Percentiles rank a stretch among this genome's conserved stretches.
Conservation (phyloP, 441 rosid genomes). For the Gossypium gossypioides region DNA sequence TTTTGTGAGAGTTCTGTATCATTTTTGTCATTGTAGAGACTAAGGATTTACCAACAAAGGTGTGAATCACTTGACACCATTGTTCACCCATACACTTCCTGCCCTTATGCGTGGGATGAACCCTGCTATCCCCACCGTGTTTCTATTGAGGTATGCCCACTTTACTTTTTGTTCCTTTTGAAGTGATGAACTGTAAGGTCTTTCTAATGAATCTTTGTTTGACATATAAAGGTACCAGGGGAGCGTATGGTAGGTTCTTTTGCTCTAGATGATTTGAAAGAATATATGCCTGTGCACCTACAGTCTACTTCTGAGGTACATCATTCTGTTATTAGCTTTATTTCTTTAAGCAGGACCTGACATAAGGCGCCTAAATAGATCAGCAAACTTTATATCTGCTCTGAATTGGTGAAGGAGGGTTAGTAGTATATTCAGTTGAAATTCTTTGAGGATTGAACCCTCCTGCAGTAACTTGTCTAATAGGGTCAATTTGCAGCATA, state of each 20-base stretch:
- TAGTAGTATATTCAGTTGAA: neutral
- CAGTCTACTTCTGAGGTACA: constrained; percentile 75
- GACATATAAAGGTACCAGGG: constrained; percentile 63
- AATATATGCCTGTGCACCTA: constrained; percentile 47
- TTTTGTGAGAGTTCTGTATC: neutral
- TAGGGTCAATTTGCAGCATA: neutral
- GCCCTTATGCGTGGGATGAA: constrained; percentile 99
- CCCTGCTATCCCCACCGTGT: constrained; percentile 88
- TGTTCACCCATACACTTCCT: constrained; percentile 67
- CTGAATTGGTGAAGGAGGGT: neutral
- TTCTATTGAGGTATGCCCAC: constrained; percentile 58
- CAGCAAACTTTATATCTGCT: neutral
- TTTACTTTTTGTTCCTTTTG: constrained; percentile 3
- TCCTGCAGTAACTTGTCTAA: neutral
- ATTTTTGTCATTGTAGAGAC: constrained; percentile 36
- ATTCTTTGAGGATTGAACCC: neutral
- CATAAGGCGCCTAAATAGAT: neutral
- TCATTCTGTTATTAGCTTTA: constrained; percentile 9
- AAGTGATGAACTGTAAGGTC: constrained; percentile 2
- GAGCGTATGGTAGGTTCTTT: constrained; percentile 77
- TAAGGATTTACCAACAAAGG: constrained; percentile 79
- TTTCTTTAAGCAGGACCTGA: neutral
- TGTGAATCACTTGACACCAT: constrained; percentile 85
- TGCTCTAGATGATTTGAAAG: constrained; percentile 74
- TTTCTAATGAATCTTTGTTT: constrained; percentile 15